phyloP scores from a whole-genome alignment of 2,329 filamentous ascomycete species.

The Harringtonia aguacate region DNA sequence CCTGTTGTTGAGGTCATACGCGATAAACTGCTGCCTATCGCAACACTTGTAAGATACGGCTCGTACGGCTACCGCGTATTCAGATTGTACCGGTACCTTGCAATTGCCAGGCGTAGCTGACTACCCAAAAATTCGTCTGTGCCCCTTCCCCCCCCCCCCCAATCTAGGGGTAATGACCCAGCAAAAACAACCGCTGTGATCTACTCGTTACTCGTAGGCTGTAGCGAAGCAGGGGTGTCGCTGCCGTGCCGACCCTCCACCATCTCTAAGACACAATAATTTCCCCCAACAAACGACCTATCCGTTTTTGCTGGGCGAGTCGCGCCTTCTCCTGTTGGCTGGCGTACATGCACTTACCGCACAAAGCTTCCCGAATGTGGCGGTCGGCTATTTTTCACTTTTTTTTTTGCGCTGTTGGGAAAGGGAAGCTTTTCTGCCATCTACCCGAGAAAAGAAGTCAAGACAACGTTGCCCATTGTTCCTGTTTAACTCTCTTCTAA shows the following conservation, averaged over 20 bases:
- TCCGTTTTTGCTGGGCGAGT: conserved; percentile 8
- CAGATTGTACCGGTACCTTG: too few species aligned
- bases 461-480: not conserved
- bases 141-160: too few species aligned
- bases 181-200: not conserved
- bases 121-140: too few species aligned
- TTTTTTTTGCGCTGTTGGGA: conserved; percentile 12
- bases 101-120: too few species aligned
- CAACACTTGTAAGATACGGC: too few species aligned
- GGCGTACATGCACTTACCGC: not conserved
- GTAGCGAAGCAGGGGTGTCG: not conserved
- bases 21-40: too few species aligned
- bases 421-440: conserved; percentile 8
- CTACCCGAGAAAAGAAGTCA: conserved; percentile 4
- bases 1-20: too few species aligned
- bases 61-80: too few species aligned
- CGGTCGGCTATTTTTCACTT: too few species aligned
- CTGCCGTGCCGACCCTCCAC: conserved; percentile 5
- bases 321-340: conserved; percentile 10
- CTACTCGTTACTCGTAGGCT: too few species aligned
- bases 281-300: conserved; percentile 12
- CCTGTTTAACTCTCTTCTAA: conserved; percentile 19
- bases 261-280: not conserved
- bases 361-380: not conserved
- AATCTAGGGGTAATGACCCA: not conserved